Evolutionary conservation across 2,329 filamentous ascomycete species (phyloP), one percentile per base, ranked within the genome.

Genomic region (Cytospora piceicola): DNA sequence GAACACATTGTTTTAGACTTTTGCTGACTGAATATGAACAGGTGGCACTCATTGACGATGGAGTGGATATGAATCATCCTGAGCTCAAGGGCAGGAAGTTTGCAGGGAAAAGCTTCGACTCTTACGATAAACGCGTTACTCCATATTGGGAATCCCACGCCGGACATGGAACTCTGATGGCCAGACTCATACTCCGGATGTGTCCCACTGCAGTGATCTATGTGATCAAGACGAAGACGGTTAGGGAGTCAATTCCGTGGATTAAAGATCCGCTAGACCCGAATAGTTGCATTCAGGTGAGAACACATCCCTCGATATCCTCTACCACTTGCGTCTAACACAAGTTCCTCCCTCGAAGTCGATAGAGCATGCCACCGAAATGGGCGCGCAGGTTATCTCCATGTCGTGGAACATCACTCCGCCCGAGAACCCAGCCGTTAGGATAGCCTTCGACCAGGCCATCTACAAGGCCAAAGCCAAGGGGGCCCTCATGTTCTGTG

Each of bases 41-140:
- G 53, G 53, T 56, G 8, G 53, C 53, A 56, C 29, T 56, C 8
- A 56, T 56, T n/a, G 53, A 56, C 20, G 53, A 56, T n/a, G 53
- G 53, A 17, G 27, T 24, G 12, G 53, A 56, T 17, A 56, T 17
- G 8, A 56, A 9, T 8, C 27, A 14, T 8, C 53, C 53, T 12
- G 27, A 34, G 4, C 29, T 56, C 24, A 15, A 27, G 14, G 8
- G 20, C 22, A 34, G 9, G 20, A 56, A 14, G 5, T 56, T 56
- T 20, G 9, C 22, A n/a, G 53, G 53, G 1, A 56, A 32, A 11
- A 56, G 53, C 17, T 56, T 56, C 53, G 11, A 56, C 20, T 32
- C 27, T 22, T 4, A 34, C 11, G 15, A 27, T 20, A 17, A 12
- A 2, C 53, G 29, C 1, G 53, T 56, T 12, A 56, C 11, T 32